Evolutionary conservation across 2,329 filamentous ascomycete genomes (phyloP), one percentile per base, ranked within the genome.

Genomic region (Cladosporium oxysporum): DNA sequence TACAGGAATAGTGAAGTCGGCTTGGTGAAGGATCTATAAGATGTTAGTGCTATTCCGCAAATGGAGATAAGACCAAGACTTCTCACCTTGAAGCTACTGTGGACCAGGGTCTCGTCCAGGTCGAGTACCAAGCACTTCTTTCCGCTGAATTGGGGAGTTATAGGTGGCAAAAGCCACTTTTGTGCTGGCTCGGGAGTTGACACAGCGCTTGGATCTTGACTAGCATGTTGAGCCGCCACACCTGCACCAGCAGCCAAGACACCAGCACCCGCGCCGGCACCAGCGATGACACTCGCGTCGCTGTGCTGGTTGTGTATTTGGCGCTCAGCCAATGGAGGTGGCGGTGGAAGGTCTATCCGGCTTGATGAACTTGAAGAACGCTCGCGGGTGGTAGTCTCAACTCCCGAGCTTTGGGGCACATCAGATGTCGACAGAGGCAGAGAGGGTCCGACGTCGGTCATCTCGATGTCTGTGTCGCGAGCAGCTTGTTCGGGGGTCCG

Each of bases 1-100:
- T 33, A 99, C 95, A 0, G 95, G 95, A 76, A 99, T 98, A 6
- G 95, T 99, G 77, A 99, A 98, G 79, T 99, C 95, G 66, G 95
- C 95, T 83, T 98, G 94, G 75, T 98, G 93, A 55, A 99, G 85
- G 71, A 98, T 95, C 93, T 98, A 12, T 63, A 23, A 28, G 18
- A 60, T 69, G n/a, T 61, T 62, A 66, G 58, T 37, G 2, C 37
- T 5, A 16, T 37, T n/a, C 4, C 12, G 5, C 8, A 5, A 11
- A 12, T n/a, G 12, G 8, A 33, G 10, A 10, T 12, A 33, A 16
- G n/a, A n/a, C 12, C 5, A 12, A 55, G 3, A 10, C 29, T 23
- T 64, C 82, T 71, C 80, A 96, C 94, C 87, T 99, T 99, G 82
- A 99, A 99, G 72, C 95, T 98, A 79, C 95, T 98, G 82, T 99